Conservation (phyloP, 2,329 filamentous ascomycete genomes). For the Fusarium verticillioides region DNA sequence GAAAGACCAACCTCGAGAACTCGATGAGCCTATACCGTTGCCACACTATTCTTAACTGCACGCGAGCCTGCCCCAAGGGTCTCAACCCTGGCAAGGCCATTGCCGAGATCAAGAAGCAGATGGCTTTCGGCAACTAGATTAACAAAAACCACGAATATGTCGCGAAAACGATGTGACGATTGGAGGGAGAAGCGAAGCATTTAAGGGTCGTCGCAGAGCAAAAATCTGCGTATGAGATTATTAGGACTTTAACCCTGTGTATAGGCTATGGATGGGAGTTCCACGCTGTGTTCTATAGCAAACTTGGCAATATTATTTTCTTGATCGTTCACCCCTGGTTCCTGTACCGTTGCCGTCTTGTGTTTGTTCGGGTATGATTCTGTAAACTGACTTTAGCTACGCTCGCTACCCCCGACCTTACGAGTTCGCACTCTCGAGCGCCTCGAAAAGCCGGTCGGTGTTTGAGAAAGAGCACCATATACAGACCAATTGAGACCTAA, state of each 20-base stretch:
- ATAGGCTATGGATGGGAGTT: constrained; percentile 46
- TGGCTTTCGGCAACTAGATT: constrained; percentile 67
- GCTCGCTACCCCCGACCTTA: too few relatives aligned
- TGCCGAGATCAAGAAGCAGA: constrained; percentile 98
- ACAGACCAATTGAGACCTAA: neutral
- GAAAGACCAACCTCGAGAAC: constrained; percentile 94
- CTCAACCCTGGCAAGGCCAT: constrained; percentile 95
- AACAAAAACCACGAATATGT: constrained; percentile 15
- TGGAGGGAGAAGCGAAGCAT: constrained; percentile 28
- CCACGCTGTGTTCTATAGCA: constrained; percentile 43
- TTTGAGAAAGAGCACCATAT: neutral
- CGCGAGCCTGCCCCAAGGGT: constrained; percentile 96
- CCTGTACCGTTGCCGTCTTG: neutral
- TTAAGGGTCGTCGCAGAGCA: constrained; percentile 37
- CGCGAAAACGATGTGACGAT: constrained; percentile 29
- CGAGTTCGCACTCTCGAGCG: neutral
- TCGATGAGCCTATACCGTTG: constrained; percentile 99
- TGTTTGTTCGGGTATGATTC: neutral
- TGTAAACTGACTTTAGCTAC: neutral
- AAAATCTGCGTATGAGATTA: constrained; percentile 40
- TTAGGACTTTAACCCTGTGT: constrained; percentile 45
- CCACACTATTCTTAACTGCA: constrained; percentile 99
- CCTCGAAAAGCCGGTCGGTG: neutral
- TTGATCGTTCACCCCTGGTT: constrained; percentile 34
- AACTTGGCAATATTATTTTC: constrained; percentile 43